Evolutionary conservation across 1,284 basidiomycete genomes (phyloP).

Genomic region (Ustilago hordei): DNA sequence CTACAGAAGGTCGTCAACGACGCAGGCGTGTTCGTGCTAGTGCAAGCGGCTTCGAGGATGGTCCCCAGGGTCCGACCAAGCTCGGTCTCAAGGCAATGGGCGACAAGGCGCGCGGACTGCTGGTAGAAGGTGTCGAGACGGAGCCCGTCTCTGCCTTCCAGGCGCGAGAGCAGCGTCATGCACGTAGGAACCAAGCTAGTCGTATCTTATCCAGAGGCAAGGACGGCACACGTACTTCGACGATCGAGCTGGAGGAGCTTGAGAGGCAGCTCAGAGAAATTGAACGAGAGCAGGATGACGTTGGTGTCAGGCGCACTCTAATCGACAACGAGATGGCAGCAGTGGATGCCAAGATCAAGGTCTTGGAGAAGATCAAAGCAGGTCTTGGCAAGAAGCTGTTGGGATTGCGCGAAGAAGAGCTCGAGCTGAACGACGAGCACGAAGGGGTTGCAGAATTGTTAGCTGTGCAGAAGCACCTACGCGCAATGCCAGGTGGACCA

Average conservation of each 20-base stretch:
- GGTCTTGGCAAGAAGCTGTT: slow-evolving; percentile 86
- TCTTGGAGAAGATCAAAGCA: slow-evolving; percentile 82
- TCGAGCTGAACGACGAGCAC: slow-evolving; percentile 87
- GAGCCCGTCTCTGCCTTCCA: slow-evolving; percentile 46
- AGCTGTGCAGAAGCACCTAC: slow-evolving; percentile 61
- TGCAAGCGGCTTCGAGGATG: slow-evolving; percentile 48
- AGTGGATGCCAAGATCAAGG: slow-evolving; percentile 71
- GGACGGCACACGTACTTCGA: slow-evolving; percentile 28
- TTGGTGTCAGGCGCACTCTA: slow-evolving; percentile 54
- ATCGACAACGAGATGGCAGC: slow-evolving; percentile 55
- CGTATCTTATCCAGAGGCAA: slow-evolving; percentile 51
- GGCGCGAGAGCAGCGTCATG: slow-evolving; percentile 50
- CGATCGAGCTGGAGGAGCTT: slow-evolving; percentile 62
- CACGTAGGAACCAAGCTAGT: slow-evolving; percentile 44
- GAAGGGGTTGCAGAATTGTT: slow-evolving; percentile 63
- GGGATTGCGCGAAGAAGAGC: slow-evolving; percentile 90
- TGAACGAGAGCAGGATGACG: slow-evolving; percentile 59
- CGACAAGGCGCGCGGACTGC: slow-evolving; percentile 60
- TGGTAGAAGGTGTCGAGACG: slow-evolving; percentile 49
- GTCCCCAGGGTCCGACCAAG: slow-evolving; percentile 47
- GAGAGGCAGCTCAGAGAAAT: slow-evolving; percentile 64
- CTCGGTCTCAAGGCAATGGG: slow-evolving; percentile 63
- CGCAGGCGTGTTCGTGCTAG: slow-evolving; percentile 58
- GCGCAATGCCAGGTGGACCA: slow-evolving; percentile 67
- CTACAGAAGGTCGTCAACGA: slow-evolving; percentile 54